Base-by-base conservation (phyloP, 495 filamentous ascomycete species). In the Letharia columbiana region DNA sequence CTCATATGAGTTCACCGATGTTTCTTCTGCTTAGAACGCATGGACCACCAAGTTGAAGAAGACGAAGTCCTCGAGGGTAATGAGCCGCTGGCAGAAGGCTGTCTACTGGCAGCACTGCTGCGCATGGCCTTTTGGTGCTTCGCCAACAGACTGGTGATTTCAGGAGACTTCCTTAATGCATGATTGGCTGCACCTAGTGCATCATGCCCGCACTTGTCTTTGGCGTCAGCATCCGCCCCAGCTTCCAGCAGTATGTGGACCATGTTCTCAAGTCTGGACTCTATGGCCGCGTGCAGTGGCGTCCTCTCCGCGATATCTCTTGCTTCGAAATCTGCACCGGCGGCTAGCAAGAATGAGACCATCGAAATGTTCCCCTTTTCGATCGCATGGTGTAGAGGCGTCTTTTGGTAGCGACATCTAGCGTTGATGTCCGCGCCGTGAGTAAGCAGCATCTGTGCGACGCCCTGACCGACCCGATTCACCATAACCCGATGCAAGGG, bases 211-310 rank as follows among this genome's bases (percentile, higher is more conserved):
- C 47, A 60, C 5, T 52, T 60, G 59, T 72, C 66, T 47, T 64
- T 72, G 0, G 66, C 63, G 11, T 54, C 58, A 2, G 47, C 52
- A 54, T 72, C 70, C 12, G 70, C 70, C 4, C 70, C 68, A 3
- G 40, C 18, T 35, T 68, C 68, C 0, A 72, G 66, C 15, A 72
- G 60, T 7, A 70, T 50, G 39, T 54, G 65, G 4, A 72, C 70
- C 70, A 72, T 72, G 11, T 44, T 33, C 18, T 64, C 68, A 11
- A 59, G 47, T 18, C 70, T 41, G 33, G 65, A 59, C 45, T 68
- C 63, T 18, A 72, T 72, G 20, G 70, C 70, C 5, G 68, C 66
- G 61, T 72, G 71, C 28, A 72, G 61, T 10, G 69, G 69, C 5
- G 71, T 71, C 1, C 61, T 61, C 28, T 70, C 67, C 9, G 63